phyloP scores from a whole-genome alignment of 257 asterid species.

The Striga asiatica region DNA sequence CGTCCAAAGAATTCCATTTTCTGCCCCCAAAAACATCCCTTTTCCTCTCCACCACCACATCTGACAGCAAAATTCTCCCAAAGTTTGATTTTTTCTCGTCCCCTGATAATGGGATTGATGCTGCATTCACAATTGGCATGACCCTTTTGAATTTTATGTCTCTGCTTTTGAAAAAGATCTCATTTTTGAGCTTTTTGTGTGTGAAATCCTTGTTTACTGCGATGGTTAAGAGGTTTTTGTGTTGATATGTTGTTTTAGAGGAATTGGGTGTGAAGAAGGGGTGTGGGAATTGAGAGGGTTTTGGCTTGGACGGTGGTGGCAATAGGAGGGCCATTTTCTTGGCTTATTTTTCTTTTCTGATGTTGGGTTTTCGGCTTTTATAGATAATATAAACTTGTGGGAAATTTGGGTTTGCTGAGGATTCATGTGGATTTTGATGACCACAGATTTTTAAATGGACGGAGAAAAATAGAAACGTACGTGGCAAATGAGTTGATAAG shows the following conservation, averaged over 20 bases:
- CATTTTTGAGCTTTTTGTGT: slow-evolving; percentile 9
- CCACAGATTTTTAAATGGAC: background rate
- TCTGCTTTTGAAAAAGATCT: slow-evolving; percentile 11
- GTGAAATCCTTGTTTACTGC: background rate
- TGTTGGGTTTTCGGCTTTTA: slow-evolving; percentile 5
- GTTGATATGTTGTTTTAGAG: slow-evolving; percentile 9
- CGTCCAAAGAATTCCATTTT: slow-evolving; percentile 47
- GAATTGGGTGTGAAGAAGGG: slow-evolving; percentile 15
- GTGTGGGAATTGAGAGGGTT: no score
- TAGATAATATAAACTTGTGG: slow-evolving; percentile 14
- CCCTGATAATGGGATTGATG: slow-evolving; percentile 28
- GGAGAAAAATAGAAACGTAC: no score
- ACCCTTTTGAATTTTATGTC: slow-evolving; percentile 18
- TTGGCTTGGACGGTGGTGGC: slow-evolving; percentile 34
- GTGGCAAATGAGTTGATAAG: slow-evolving; percentile 33
- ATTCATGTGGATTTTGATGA: background rate
- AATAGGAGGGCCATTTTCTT: slow-evolving; percentile 37
- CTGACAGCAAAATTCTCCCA: slow-evolving; percentile 49
- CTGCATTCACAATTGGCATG: slow-evolving; percentile 24
- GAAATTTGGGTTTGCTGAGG: background rate
- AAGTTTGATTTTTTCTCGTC: slow-evolving; percentile 27
- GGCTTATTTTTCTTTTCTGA: slow-evolving; percentile 8
- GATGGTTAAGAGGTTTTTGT: slow-evolving; percentile 7
- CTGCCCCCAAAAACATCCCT: slow-evolving; percentile 39
- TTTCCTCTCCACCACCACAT: slow-evolving; percentile 51